Conservation (phyloP, 2,329 filamentous ascomycete species). For the Colletotrichum falcatum region DNA sequence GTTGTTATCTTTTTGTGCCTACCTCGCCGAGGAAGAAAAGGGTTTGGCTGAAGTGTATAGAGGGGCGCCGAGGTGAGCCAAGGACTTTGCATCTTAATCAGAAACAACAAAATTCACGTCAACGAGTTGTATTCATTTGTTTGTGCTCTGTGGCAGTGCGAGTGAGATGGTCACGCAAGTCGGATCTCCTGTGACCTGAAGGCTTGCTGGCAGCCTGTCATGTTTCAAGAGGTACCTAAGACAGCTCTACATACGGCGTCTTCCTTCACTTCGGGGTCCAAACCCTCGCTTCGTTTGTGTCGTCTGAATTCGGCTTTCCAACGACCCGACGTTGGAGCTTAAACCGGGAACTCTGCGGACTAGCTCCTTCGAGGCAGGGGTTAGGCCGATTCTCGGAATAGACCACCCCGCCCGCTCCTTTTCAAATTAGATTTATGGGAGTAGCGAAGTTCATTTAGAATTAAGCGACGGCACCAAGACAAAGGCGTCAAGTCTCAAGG, state of each 20-base stretch:
- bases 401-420: neutral
- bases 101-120: constrained; percentile 6
- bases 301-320: constrained; percentile 3
- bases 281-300: neutral
- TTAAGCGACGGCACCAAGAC: constrained; percentile 7
- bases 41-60: constrained; percentile 35
- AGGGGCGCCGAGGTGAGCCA: constrained; percentile 20
- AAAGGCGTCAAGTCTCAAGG: neutral
- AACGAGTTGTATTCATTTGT: neutral
- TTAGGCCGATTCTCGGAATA: constrained; percentile 1
- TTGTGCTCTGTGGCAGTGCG: neutral
- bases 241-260: neutral
- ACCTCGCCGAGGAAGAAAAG: neutral
- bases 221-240: neutral
- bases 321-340: neutral
- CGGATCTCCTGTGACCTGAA: neutral
- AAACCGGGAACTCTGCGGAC: neutral
- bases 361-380: constrained; percentile 10
- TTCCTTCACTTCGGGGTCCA: neutral
- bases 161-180: neutral
- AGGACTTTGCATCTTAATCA: constrained; percentile 35
- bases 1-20: neutral
- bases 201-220: neutral
- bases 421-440: neutral
- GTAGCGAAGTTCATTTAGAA: neutral